phyloP scores from a whole-genome alignment of 2,329 filamentous ascomycete genomes.

The Fonsecaea nubica region DNA sequence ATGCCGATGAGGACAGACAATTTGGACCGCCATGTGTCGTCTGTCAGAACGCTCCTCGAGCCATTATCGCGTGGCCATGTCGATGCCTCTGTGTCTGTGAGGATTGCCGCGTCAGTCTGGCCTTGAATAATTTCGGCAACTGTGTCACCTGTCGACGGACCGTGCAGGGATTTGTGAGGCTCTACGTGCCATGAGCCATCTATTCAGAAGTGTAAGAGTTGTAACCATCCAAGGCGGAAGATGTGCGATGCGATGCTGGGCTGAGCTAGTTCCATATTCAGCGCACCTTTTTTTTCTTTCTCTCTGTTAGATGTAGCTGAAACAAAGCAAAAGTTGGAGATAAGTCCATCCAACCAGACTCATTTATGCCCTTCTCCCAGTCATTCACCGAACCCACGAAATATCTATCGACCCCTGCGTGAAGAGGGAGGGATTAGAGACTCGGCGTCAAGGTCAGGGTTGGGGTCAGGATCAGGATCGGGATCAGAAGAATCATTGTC shows the following conservation, averaged over 20 bases:
- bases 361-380: too few species aligned
- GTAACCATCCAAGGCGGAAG: not conserved
- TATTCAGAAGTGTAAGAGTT: not conserved
- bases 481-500: too few species aligned
- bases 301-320: not conserved
- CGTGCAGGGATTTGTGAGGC: slow-evolving; percentile 84
- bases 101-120: slow-evolving; percentile 89
- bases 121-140: slow-evolving; percentile 96
- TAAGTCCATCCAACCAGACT: too few species aligned
- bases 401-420: too few species aligned
- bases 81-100: slow-evolving; percentile 93
- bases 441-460: too few species aligned
- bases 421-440: too few species aligned
- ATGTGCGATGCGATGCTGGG: not conserved
- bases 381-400: too few species aligned
- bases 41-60: slow-evolving; percentile 83
- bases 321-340: not conserved
- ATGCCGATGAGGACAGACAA: slow-evolving; percentile 47
- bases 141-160: slow-evolving; percentile 93
- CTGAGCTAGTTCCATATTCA: too few species aligned
- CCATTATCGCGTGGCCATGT: slow-evolving; percentile 95
- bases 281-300: not conserved
- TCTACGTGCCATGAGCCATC: slow-evolving; percentile 74
- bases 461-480: too few species aligned
- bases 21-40: slow-evolving; percentile 86